Evolutionary conservation across 805 yeast genomes (phyloP).

Genomic region (Candida germanica): DNA sequence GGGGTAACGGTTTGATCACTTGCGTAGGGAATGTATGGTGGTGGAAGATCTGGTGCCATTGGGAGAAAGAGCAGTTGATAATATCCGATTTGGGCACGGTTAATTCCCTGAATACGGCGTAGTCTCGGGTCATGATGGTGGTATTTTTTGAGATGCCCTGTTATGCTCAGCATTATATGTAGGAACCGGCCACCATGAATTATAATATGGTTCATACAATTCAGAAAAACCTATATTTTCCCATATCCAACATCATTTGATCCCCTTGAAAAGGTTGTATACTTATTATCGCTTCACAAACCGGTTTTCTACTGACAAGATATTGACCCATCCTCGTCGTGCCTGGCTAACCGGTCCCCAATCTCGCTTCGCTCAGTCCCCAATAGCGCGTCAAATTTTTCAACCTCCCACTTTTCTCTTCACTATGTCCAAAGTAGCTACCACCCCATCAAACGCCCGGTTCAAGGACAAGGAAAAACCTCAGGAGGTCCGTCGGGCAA

Average conservation of each 20-base stretch:
- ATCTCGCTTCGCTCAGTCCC: conserved; percentile 4
- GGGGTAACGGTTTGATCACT: conserved; percentile 33
- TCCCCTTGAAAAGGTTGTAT: too few species aligned
- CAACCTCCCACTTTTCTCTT: conserved; percentile 2
- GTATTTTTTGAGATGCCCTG: too few species aligned
- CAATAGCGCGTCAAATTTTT: too few species aligned
- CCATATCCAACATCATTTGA: too few species aligned
- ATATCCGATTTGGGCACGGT: conserved; percentile 25
- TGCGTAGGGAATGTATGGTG: conserved; percentile 18
- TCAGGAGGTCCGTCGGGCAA: conserved; percentile 85
- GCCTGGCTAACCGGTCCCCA: not conserved
- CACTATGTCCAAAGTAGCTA: conserved; percentile 14
- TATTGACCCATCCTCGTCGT: not conserved
- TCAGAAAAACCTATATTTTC: too few species aligned
- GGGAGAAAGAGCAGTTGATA: conserved; percentile 31
- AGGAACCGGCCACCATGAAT: too few species aligned
- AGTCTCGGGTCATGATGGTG: conserved; percentile 19
- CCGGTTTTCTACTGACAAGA: too few species aligned
- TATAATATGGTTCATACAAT: too few species aligned
- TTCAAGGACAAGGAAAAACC: conserved; percentile 94
- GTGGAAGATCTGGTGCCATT: conserved; percentile 29
- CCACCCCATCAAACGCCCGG: conserved; percentile 70
- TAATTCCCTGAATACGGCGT: conserved; percentile 29
- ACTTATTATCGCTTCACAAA: too few species aligned
- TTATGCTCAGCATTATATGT: too few species aligned